These are phyloP conservation scores for Suillus subalutaceus DNA, from an alignment of 768 basidiomycete species.

Conservation along the genomic window DNA sequence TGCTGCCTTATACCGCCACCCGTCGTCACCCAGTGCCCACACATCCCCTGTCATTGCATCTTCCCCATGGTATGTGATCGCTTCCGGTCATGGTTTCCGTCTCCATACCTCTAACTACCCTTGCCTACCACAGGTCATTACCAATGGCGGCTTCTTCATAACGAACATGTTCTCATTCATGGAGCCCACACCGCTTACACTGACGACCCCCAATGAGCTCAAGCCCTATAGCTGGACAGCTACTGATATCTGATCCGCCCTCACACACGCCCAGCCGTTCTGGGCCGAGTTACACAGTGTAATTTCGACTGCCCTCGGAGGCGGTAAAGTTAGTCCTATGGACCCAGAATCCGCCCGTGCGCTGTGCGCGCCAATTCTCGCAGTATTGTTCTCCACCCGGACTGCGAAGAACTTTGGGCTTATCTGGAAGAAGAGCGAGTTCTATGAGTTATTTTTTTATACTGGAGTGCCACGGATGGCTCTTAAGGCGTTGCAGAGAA, in stretches of 20 bases:
- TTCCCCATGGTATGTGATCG: conserved; percentile 67
- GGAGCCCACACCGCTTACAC: conserved; percentile 64
- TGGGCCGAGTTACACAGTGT: conserved; percentile 59
- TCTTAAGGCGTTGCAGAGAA: conserved; percentile 22
- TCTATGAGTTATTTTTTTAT: not conserved
- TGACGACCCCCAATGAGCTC: conserved; percentile 82
- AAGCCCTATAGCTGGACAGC: conserved; percentile 84
- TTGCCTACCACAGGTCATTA: conserved; percentile 49
- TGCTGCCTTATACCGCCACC: conserved; percentile 77
- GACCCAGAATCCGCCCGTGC: conserved; percentile 71
- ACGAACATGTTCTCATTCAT: conserved; percentile 75
- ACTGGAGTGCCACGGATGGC: conserved; percentile 2
- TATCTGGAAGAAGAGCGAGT: conserved; percentile 22
- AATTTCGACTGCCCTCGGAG: conserved; percentile 50
- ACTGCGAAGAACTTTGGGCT: conserved; percentile 65
- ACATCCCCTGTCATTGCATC: conserved; percentile 49
- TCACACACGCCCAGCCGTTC: conserved; percentile 88
- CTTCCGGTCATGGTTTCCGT: not conserved
- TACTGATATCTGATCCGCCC: conserved; percentile 82
- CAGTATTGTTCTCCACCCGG: conserved; percentile 61
- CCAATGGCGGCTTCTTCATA: conserved; percentile 84
- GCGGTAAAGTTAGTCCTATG: conserved; percentile 44
- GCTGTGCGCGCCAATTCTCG: conserved; percentile 70
- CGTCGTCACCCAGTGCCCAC: conserved; percentile 59
- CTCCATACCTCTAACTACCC: not conserved